phyloP scores from a whole-genome alignment of 192 early-diverging fungal genomes.

The Coemansia sp. region DNA sequence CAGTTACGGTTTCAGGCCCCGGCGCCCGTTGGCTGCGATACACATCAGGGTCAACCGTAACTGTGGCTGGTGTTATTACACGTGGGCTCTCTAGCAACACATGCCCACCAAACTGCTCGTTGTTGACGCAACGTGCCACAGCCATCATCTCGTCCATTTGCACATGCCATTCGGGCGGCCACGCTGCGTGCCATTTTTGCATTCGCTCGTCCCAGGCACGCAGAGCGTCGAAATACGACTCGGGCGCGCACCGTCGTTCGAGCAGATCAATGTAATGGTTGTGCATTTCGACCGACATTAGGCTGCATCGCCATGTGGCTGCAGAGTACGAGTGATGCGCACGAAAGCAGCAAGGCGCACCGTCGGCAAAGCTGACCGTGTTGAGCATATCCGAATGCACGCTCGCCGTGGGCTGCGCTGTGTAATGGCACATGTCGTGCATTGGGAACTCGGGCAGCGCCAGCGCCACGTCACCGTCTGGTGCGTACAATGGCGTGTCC shows the following conservation, averaged over 20 bases:
- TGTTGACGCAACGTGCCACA: neutral
- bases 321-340: constrained; percentile 19
- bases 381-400: neutral
- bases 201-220: constrained; percentile 24
- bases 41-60: neutral
- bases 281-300: constrained; percentile 27
- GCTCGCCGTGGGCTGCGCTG: constrained; percentile 20
- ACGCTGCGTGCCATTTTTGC: constrained; percentile 13
- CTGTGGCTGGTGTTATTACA: neutral
- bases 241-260: constrained; percentile 2
- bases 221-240: constrained; percentile 18
- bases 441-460: constrained; percentile 22
- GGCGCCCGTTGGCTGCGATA: neutral
- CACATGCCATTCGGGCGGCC: constrained; percentile 26
- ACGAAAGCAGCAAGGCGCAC: constrained; percentile 1
- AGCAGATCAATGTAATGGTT: constrained; percentile 20
- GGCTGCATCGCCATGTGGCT: constrained; percentile 18
- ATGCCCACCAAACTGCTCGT: neutral
- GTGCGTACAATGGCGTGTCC: neutral
- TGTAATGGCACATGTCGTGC: constrained; percentile 41
- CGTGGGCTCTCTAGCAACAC: neutral
- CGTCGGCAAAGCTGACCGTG: constrained; percentile 12
- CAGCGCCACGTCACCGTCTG: neutral
- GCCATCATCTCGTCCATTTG: constrained; percentile 18
- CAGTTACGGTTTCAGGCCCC: neutral